A percentile compares a stretch with the other conserved stretches of the same genome.
phyloP scores from a whole-genome alignment of 2,329 filamentous ascomycete species.

The Colletotrichum nymphaeae region DNA sequence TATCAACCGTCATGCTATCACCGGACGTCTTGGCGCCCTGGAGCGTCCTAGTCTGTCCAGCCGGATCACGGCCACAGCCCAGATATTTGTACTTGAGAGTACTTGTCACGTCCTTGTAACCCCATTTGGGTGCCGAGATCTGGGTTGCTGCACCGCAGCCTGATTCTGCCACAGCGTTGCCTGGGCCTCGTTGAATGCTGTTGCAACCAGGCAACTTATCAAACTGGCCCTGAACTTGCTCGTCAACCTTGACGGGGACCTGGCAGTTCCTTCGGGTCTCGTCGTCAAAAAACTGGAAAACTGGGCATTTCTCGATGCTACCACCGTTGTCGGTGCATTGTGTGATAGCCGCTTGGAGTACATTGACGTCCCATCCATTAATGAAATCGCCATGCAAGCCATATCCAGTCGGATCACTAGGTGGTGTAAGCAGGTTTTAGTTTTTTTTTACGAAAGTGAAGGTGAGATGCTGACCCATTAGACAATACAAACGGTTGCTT shows the following conservation, averaged over 20 bases:
- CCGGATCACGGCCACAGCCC: constrained; percentile 58
- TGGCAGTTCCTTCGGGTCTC: constrained; percentile 59
- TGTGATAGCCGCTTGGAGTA: constrained; percentile 75
- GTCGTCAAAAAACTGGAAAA: constrained; percentile 56
- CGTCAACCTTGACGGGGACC: constrained; percentile 59
- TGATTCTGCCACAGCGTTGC: constrained; percentile 27
- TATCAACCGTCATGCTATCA: constrained; percentile 47
- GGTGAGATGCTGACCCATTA: constrained; percentile 57
- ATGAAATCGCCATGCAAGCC: constrained; percentile 79
- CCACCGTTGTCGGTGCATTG: constrained; percentile 69
- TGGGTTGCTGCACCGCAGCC: constrained; percentile 48
- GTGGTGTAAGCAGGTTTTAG: constrained; percentile 51
- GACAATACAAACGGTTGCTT: constrained; percentile 74
- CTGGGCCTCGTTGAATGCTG: constrained; percentile 51
- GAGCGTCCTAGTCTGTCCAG: constrained; percentile 44
- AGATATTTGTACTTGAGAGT: constrained; percentile 60
- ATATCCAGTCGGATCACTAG: constrained; percentile 69
- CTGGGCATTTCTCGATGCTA: constrained; percentile 72
- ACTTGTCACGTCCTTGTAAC: constrained; percentile 57
- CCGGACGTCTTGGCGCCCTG: constrained; percentile 41
- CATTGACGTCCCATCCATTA: constrained; percentile 75
- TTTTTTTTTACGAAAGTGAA: neutral
- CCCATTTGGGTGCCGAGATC: constrained; percentile 50
- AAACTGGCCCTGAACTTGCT: constrained; percentile 56
- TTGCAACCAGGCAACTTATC: constrained; percentile 66